A percentile compares a stretch with the other conserved stretches of the same genome.
Conservation (phyloP, 768 basidiomycete species). For the Boletus vermiculosoides region DNA sequence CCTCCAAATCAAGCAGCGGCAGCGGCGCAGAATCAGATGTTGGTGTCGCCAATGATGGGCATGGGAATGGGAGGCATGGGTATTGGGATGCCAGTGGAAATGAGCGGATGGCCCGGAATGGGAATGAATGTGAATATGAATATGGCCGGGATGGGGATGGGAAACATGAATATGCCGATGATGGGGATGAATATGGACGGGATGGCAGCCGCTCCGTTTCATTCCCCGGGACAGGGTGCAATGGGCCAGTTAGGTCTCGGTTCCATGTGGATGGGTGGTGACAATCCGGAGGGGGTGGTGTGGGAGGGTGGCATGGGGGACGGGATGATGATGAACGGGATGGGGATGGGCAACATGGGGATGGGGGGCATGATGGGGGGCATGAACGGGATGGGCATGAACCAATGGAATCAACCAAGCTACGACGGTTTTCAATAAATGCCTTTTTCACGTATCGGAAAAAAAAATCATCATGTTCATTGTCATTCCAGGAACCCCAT, state of each 20-base stretch:
- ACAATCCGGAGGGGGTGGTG: constrained; percentile 33
- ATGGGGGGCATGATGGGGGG: constrained; percentile 34
- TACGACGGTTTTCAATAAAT: constrained; percentile 34
- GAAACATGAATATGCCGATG: constrained; percentile 38
- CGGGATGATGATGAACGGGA: constrained; percentile 44
- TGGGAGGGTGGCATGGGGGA: constrained; percentile 40
- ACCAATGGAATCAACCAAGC: constrained; percentile 37
- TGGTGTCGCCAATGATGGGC: constrained; percentile 43
- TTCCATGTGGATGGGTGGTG: constrained; percentile 38
- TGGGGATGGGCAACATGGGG: constrained; percentile 36
- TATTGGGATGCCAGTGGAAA: constrained; percentile 39
- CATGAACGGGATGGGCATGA: constrained; percentile 41
- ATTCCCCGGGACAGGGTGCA: constrained; percentile 16
- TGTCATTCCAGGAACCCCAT: constrained; percentile 3
- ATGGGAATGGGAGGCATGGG: constrained; percentile 44
- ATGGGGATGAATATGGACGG: constrained; percentile 44
- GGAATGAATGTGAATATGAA: constrained; percentile 39
- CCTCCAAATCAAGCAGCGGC: constrained; percentile 12
- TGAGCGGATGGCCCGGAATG: constrained; percentile 36
- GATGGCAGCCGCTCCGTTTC: constrained; percentile 27
- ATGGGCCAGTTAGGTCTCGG: constrained; percentile 26
- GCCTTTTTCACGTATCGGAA: not conserved
- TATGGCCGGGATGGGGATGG: constrained; percentile 40
- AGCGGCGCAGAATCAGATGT: constrained; percentile 25
- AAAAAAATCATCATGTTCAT: not conserved